Evolutionary conservation across 768 basidiomycete genomes (phyloP).

Genomic region (Leccinum sublutescens): DNA sequence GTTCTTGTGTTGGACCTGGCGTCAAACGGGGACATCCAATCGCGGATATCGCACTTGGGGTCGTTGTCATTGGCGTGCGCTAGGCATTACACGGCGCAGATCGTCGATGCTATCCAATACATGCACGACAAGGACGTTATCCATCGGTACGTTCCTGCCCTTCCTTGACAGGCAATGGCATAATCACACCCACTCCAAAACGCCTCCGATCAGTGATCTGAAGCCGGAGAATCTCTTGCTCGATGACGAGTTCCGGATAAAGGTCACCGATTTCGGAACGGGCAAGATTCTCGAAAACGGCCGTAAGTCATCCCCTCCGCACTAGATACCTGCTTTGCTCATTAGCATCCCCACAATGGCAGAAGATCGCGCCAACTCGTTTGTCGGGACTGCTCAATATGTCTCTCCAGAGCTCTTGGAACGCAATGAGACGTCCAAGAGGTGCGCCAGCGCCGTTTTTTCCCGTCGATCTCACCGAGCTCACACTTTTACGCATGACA

Average conservation of each 20-base stretch:
- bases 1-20: conserved; percentile 81
- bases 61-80: conserved; percentile 78
- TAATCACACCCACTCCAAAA: conserved; percentile 6
- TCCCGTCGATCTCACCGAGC: background rate
- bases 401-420: conserved; percentile 85
- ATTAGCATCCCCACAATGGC: conserved; percentile 18
- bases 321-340: background rate
- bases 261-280: conserved; percentile 95
- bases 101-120: conserved; percentile 83
- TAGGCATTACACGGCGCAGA: conserved; percentile 84
- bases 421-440: conserved; percentile 67
- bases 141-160: conserved; percentile 56
- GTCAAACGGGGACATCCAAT: conserved; percentile 75
- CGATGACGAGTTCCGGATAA: conserved; percentile 83
- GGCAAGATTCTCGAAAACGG: conserved; percentile 68
- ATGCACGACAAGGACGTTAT: conserved; percentile 91
- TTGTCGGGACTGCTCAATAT: conserved; percentile 91
- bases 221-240: conserved; percentile 90
- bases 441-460: conserved; percentile 41
- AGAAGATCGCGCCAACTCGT: conserved; percentile 63
- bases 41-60: conserved; percentile 69
- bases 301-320: conserved; percentile 36
- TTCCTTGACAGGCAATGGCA: conserved; percentile 8
- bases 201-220: conserved; percentile 50
- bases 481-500: conserved; percentile 27